Conservation (phyloP, 106 monocot genomes). For the Phalaenopsis equestris region DNA sequence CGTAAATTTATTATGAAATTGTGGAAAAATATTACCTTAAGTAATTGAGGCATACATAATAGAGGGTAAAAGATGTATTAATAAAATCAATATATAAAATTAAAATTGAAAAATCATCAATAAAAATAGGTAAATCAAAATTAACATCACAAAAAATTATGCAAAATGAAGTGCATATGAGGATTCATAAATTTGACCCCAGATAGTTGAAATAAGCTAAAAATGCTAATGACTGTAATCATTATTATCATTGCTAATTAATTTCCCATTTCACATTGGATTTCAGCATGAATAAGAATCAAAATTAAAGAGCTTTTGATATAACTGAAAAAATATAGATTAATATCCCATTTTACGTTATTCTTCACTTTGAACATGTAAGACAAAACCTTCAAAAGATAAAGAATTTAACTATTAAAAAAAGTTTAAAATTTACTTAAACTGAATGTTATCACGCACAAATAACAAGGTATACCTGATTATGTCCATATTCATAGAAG, state of each 20-base stretch:
- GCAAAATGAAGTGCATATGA: not conserved
- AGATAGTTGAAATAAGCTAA: not conserved
- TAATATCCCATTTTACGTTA: not conserved
- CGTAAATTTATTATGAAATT: not conserved
- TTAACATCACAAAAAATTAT: not conserved
- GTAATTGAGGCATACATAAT: not conserved
- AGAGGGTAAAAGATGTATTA: too few species aligned
- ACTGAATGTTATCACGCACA: not conserved
- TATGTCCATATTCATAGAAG: constrained; percentile 69
- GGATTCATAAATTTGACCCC: not conserved
- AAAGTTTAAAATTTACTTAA: not conserved
- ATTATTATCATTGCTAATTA: not conserved
- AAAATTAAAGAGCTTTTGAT: not conserved
- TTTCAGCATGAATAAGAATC: not conserved
- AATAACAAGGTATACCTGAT: constrained; percentile 56
- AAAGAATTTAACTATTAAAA: not conserved
- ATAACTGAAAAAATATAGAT: not conserved
- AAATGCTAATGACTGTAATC: not conserved
- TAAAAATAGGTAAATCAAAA: not conserved
- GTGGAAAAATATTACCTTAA: not conserved
- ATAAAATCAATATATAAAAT: not conserved
- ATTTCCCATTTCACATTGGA: not conserved
- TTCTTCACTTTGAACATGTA: not conserved
- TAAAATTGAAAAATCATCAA: not conserved
- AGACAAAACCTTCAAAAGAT: not conserved